A percentile compares a stretch with the other conserved stretches of the same genome.
These are phyloP conservation scores for Colletotrichum trifolii DNA, from an alignment of 2,329 filamentous ascomycete species.

Conservation along the genomic window DNA sequence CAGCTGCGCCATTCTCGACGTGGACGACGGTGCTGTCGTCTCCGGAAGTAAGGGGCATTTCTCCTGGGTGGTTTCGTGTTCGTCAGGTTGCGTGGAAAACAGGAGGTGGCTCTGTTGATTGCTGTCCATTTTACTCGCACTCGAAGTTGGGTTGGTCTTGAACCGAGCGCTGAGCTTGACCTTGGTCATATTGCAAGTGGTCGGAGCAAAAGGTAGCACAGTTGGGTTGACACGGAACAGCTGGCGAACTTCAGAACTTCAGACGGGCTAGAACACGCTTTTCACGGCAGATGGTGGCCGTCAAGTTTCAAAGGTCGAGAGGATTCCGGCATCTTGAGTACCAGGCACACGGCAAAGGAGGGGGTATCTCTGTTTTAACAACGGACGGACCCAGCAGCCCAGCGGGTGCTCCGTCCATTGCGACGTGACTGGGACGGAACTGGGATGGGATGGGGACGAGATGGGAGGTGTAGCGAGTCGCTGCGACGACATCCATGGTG, in stretches of 20 bases:
- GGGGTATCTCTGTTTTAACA: constrained; percentile 8
- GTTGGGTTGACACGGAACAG: background rate
- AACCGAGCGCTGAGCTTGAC: constrained; percentile 51
- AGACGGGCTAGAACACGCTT: background rate
- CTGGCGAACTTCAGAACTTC: too few relatives aligned
- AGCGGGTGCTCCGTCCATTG: background rate
- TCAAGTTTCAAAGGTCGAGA: background rate
- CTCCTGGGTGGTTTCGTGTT: constrained; percentile 5
- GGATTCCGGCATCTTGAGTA: background rate
- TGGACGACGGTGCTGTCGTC: constrained; percentile 6
- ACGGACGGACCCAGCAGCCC: constrained; percentile 11
- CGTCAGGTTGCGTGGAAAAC: constrained; percentile 36
- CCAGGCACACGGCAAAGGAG: constrained; percentile 3
- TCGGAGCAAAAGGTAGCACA: background rate
- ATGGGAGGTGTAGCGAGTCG: constrained; percentile 24
- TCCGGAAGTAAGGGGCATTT: background rate
- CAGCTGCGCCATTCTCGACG: constrained; percentile 56
- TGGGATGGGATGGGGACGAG: constrained; percentile 17
- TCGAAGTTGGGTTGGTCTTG: constrained; percentile 39
- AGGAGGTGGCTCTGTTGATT: constrained; percentile 48
- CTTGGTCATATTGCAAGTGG: constrained; percentile 43
- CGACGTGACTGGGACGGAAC: background rate
- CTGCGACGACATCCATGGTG: constrained; percentile 14
- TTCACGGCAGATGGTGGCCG: background rate
- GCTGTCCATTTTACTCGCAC: constrained; percentile 40